These are phyloP conservation scores for Ilyonectria destructans DNA, from an alignment of 2,329 filamentous ascomycete species.

Conservation along the genomic window DNA sequence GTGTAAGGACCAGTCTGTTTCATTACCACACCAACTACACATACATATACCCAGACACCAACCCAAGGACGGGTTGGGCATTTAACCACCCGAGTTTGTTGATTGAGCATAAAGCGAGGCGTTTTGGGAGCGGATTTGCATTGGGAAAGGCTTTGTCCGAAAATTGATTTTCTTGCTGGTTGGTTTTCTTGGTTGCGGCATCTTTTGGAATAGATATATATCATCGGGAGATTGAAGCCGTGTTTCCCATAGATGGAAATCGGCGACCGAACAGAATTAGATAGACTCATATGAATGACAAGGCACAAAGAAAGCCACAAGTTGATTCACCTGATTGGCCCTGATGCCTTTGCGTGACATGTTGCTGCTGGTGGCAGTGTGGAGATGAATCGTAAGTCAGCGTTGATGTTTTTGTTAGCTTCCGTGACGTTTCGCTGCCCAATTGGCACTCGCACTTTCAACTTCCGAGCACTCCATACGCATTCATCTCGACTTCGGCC, in stretches of 20 bases:
- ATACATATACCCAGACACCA: constrained; percentile 12
- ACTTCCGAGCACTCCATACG: constrained; percentile 12
- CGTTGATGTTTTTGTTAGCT: constrained; percentile 15
- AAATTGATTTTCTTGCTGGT: constrained; percentile 3
- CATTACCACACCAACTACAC: constrained; percentile 8
- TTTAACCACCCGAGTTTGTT: constrained; percentile 32
- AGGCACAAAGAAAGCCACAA: constrained; percentile 25
- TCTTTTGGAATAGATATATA: constrained; percentile 7
- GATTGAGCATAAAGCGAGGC: constrained; percentile 46
- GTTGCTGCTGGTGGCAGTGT: constrained; percentile 14
- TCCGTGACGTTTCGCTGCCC: constrained; percentile 34
- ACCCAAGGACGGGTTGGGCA: background rate
- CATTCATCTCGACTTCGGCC: background rate
- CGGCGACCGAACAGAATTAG: constrained; percentile 5
- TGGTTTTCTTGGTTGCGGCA: background rate
- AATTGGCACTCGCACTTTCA: constrained; percentile 37
- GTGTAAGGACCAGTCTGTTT: constrained; percentile 38
- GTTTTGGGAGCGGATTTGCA: constrained; percentile 41
- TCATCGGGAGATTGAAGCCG: constrained; percentile 1
- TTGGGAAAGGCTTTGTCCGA: constrained; percentile 25
- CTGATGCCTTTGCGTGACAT: background rate
- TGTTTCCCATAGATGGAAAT: constrained; percentile 11
- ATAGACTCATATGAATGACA: constrained; percentile 18
- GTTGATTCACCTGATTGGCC: background rate
- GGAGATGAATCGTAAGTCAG: constrained; percentile 37